These are phyloP conservation scores for Zygnema cylindricum DNA, from an alignment of 139 green algal species.

Conservation along the genomic window DNA sequence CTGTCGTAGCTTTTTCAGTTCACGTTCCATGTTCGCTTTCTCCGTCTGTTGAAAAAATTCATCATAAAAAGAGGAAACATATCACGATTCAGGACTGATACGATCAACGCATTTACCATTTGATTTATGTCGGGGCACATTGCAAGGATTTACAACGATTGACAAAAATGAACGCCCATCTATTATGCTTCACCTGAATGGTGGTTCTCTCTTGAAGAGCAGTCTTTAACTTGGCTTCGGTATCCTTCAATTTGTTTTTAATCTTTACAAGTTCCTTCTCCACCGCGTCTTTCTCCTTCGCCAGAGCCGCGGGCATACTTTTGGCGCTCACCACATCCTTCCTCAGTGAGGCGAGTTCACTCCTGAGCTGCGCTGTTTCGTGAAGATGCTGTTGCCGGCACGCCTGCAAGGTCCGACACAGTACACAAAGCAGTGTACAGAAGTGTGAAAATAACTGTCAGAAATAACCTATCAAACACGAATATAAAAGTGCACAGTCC, in stretches of 20 bases:
- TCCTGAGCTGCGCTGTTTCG: constrained; percentile 22
- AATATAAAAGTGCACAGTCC: no score
- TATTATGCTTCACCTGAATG: no score
- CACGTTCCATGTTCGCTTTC: constrained; percentile 79
- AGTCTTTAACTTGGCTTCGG: constrained; percentile 75
- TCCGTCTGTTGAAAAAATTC: constrained; percentile 70
- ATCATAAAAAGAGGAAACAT: no score
- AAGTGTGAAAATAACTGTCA: no score
- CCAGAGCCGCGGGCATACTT: constrained; percentile 4
- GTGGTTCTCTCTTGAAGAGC: constrained; percentile 70
- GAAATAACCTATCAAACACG: no score
- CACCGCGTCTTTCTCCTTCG: constrained; percentile 44
- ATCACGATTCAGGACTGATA: no score
- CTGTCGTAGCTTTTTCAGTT: constrained; percentile 78
- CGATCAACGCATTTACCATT: no score
- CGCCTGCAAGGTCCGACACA: no score
- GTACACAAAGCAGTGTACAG: no score
- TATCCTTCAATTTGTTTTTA: constrained; percentile 38
- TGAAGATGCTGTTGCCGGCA: constrained; percentile 40
- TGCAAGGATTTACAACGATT: no score
- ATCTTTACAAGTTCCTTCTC: constrained; percentile 59
- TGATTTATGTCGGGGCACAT: no score
- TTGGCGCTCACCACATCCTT: constrained; percentile 45
- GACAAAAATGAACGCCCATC: no score
- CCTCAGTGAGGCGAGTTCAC: constrained; percentile 27